Evolutionary conservation across 2,329 filamentous ascomycete genomes (phyloP).

Genomic region (Furcasterigmium sp.): DNA sequence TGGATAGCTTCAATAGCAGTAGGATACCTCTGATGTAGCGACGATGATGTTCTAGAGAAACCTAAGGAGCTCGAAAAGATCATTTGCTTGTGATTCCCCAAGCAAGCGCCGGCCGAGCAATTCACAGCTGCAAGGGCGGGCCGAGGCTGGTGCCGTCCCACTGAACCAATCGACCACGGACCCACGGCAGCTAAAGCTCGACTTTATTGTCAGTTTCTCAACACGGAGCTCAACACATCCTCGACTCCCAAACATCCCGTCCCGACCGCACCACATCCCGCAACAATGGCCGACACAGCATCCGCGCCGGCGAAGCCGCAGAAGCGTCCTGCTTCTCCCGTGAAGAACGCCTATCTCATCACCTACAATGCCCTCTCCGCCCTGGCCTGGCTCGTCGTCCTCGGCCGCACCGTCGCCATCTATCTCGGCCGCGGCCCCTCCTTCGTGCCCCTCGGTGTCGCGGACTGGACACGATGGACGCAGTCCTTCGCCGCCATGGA

Average conservation of each 20-base stretch:
- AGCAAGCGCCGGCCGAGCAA: too few species aligned
- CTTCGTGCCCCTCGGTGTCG: conserved; percentile 56
- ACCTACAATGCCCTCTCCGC: conserved; percentile 80
- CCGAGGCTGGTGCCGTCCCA: too few species aligned
- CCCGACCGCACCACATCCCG: conserved; percentile 13
- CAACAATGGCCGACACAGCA: conserved; percentile 12
- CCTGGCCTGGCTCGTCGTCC: conserved; percentile 71
- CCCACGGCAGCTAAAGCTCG: too few species aligned
- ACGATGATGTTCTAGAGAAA: too few species aligned
- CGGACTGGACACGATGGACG: conserved; percentile 68
- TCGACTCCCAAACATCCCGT: too few species aligned
- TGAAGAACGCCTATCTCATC: conserved; percentile 67
- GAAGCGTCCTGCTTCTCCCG: conserved; percentile 26
- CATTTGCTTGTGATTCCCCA: background rate
- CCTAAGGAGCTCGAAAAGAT: background rate
- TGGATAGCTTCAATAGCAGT: too few species aligned
- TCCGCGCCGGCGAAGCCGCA: conserved; percentile 11
- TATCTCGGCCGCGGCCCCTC: conserved; percentile 50
- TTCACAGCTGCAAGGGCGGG: too few species aligned
- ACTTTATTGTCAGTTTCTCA: too few species aligned
- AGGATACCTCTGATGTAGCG: too few species aligned
- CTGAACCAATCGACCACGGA: too few species aligned
- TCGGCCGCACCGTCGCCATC: conserved; percentile 58
- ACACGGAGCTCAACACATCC: conserved; percentile 15
- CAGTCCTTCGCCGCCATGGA: conserved; percentile 83